Evolutionary conservation across 2,329 filamentous ascomycete species (phyloP).

Genomic region (Cryphonectria japonica): DNA sequence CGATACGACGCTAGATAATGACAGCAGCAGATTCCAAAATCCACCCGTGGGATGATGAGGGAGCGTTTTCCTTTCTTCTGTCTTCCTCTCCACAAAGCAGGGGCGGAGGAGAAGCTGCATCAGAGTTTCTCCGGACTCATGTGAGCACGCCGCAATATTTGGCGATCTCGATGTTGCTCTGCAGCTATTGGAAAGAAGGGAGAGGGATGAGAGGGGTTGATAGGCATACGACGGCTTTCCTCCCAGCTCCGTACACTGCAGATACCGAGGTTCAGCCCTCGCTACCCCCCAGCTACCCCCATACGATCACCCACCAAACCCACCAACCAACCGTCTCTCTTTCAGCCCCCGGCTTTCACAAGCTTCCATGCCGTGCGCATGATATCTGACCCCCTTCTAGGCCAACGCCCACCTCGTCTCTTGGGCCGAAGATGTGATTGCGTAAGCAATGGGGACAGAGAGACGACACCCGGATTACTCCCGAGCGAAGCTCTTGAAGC

Average conservation of each 20-base stretch:
- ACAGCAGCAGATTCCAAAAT: background rate
- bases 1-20: background rate
- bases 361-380: background rate
- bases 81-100: background rate
- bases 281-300: background rate
- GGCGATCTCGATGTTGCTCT: background rate
- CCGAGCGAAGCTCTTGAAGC: constrained; percentile 14
- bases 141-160: background rate
- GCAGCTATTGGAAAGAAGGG: background rate
- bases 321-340: background rate
- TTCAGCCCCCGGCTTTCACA: background rate
- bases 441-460: constrained; percentile 3
- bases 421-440: constrained; percentile 12
- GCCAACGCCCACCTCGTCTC: constrained; percentile 14
- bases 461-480: constrained; percentile 4
- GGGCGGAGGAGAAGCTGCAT: background rate
- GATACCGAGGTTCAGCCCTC: constrained; percentile 7
- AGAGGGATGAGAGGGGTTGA: background rate
- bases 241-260: background rate
- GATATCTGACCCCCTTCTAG: background rate
- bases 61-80: background rate
- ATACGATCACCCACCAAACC: too few species aligned
- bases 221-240: background rate
- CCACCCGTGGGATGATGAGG: background rate
- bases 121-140: background rate